phyloP scores from a whole-genome alignment of 73 alveolate genomes.

The Uronychia binucleata region DNA sequence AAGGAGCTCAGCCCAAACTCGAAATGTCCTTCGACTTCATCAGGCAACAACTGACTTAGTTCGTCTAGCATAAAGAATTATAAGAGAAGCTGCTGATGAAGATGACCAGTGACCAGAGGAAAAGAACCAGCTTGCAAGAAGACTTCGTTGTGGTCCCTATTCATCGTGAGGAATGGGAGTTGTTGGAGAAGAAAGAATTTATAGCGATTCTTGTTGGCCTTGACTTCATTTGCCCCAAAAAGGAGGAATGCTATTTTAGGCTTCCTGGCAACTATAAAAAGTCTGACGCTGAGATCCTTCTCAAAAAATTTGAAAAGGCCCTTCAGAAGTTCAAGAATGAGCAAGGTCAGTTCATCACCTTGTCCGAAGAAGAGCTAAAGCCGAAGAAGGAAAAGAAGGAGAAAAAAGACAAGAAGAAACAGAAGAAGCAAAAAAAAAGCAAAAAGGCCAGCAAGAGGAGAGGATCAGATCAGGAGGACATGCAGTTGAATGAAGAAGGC shows the following conservation, averaged over 20 bases:
- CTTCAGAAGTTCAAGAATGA: background rate
- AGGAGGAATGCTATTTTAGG: slow-evolving; percentile 18
- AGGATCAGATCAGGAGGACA: slow-evolving; percentile 22
- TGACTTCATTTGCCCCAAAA: slow-evolving; percentile 11
- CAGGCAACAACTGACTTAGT: slow-evolving; percentile 3
- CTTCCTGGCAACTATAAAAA: background rate
- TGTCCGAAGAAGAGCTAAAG: background rate
- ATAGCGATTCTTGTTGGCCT: slow-evolving; percentile 17
- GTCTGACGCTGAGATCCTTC: background rate
- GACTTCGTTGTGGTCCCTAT: slow-evolving; percentile 45
- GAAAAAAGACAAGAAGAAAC: background rate
- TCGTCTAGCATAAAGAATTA: slow-evolving; percentile 5
- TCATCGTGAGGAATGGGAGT: slow-evolving; percentile 19
- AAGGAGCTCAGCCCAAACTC: background rate
- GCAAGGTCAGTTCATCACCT: slow-evolving; percentile 1
- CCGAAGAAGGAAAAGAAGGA: slow-evolving; percentile 2
- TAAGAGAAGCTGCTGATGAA: slow-evolving; percentile 20
- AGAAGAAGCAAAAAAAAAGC: background rate
- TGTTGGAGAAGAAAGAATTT: slow-evolving; percentile 24
- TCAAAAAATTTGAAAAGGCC: background rate
- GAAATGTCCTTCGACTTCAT: slow-evolving; percentile 11
- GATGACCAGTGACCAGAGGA: slow-evolving; percentile 23
- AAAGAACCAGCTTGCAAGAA: background rate
- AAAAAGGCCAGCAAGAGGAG: slow-evolving; percentile 6
- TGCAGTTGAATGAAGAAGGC: slow-evolving; percentile 8